Evolutionary conservation across 1,284 basidiomycete species (phyloP).

Genomic region (Cryptococcus jaspeensis): DNA sequence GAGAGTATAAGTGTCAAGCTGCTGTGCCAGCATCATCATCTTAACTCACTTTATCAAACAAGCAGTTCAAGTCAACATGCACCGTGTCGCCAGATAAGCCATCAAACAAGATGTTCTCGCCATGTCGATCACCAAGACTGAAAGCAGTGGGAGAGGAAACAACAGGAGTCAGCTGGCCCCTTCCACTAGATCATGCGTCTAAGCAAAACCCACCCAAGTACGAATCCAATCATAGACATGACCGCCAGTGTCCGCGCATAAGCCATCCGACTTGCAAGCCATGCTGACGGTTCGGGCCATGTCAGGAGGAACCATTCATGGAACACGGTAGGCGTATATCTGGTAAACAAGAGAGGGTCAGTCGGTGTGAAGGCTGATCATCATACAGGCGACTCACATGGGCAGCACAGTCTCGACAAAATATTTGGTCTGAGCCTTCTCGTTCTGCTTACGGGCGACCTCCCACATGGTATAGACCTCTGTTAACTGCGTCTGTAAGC

Average conservation of each 20-base stretch:
- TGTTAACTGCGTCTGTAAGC: slow-evolving; percentile 36
- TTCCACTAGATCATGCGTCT: not conserved
- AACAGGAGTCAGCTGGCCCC: slow-evolving; percentile 4
- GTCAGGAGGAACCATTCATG: slow-evolving; percentile 97
- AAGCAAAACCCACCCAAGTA: slow-evolving; percentile 71
- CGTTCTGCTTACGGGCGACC: slow-evolving; percentile 58
- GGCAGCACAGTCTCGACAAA: slow-evolving; percentile 66
- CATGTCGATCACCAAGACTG: slow-evolving; percentile 94
- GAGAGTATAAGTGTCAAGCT: not conserved
- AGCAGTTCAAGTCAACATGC: slow-evolving; percentile 97
- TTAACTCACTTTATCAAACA: slow-evolving; percentile 81
- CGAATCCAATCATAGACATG: slow-evolving; percentile 99
- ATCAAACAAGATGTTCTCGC: slow-evolving; percentile 96
- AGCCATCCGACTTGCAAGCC: slow-evolving; percentile 82
- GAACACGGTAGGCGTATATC: slow-evolving; percentile 75
- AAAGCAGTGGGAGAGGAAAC: no score
- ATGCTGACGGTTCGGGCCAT: slow-evolving; percentile 94
- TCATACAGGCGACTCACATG: no score
- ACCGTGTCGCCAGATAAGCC: slow-evolving; percentile 84
- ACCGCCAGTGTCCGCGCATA: slow-evolving; percentile 92
- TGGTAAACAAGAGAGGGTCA: slow-evolving; percentile 38
- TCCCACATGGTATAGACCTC: slow-evolving; percentile 62
- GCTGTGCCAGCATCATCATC: not conserved
- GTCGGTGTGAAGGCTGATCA: not conserved
- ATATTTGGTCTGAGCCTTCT: slow-evolving; percentile 59